A percentile compares a stretch with the other conserved stretches of the same genome.
Conservation (phyloP, 306 rosid genomes). For the Calophaca sinica region DNA sequence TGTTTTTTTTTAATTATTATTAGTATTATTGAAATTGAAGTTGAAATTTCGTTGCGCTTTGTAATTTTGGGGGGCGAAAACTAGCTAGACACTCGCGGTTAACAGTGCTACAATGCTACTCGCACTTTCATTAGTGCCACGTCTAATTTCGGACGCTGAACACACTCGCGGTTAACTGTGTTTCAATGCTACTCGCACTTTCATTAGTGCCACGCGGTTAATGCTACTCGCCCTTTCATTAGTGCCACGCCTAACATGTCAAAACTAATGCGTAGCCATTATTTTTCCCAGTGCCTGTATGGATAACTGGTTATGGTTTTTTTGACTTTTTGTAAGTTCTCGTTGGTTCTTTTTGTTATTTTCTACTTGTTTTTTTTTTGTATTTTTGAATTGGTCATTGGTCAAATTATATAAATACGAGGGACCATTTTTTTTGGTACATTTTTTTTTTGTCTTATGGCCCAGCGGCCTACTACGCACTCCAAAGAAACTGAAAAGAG, state of each 20-base stretch:
- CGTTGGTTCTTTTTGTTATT: background rate
- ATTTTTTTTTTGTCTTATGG: too few species aligned
- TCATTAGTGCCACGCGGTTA: background rate
- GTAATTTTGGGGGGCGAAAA: constrained; percentile 36
- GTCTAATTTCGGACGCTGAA: constrained; percentile 15
- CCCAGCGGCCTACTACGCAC: too few species aligned
- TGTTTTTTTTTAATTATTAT: background rate
- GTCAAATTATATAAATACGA: background rate
- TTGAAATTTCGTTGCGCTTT: background rate
- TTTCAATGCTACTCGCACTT: constrained; percentile 38
- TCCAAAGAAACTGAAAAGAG: too few species aligned
- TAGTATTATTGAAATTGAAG: background rate
- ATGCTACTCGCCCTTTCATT: too few species aligned
- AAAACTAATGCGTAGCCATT: constrained; percentile 35
- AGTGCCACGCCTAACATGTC: constrained; percentile 1
- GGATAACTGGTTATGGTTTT: constrained; percentile 32
- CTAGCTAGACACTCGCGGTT: too few species aligned
- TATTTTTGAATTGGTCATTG: constrained; percentile 2
- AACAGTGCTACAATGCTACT: too few species aligned
- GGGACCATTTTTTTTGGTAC: background rate
- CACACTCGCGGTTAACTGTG: constrained; percentile 37
- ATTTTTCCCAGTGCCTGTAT: constrained; percentile 7
- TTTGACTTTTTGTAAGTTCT: background rate
- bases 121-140: too few species aligned
- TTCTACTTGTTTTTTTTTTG: background rate